A percentile compares a stretch with the other conserved stretches of the same genome.
phyloP scores from a whole-genome alignment of 306 rosid species.

The Dicorynia guianensis region DNA sequence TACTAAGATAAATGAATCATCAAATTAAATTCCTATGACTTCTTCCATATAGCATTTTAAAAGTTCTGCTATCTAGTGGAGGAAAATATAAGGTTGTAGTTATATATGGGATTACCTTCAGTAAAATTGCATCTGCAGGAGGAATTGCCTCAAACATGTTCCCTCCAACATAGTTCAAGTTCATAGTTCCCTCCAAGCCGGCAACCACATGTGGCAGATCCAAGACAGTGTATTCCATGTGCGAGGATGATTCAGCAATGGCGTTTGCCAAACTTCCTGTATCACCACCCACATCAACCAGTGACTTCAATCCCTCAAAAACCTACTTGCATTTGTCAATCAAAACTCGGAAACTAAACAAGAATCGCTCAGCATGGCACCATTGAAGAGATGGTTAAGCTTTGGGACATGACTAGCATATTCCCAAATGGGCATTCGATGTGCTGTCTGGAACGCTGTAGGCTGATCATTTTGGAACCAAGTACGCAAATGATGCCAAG shows the following conservation, averaged over 20 bases:
- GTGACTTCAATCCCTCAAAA: constrained; percentile 38
- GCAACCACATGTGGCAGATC: constrained; percentile 49
- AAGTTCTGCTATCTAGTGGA: too few species aligned
- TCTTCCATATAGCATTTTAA: too few species aligned
- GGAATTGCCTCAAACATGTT: constrained; percentile 42
- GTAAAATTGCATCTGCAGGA: constrained; percentile 28
- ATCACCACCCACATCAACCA: constrained; percentile 52
- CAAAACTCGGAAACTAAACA: constrained; percentile 32
- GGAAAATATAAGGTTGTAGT: too few species aligned
- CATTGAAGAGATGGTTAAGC: constrained; percentile 30
- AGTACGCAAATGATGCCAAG: not conserved
- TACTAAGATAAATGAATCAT: too few species aligned
- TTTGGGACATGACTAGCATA: not conserved
- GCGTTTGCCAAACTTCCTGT: constrained; percentile 48
- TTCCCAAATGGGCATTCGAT: constrained; percentile 39
- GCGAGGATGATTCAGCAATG: constrained; percentile 32
- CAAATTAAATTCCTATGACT: too few species aligned
- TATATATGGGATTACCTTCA: constrained; percentile 32
- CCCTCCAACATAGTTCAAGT: constrained; percentile 44
- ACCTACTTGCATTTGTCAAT: constrained; percentile 17
- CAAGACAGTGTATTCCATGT: constrained; percentile 38
- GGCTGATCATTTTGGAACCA: constrained; percentile 37
- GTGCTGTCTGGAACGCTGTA: constrained; percentile 30
- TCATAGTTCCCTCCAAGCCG: constrained; percentile 25
- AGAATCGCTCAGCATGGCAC: constrained; percentile 44